These are phyloP conservation scores for Massariosphaeria phaeospora DNA, from an alignment of 495 filamentous ascomycete genomes.

Conservation along the genomic window DNA sequence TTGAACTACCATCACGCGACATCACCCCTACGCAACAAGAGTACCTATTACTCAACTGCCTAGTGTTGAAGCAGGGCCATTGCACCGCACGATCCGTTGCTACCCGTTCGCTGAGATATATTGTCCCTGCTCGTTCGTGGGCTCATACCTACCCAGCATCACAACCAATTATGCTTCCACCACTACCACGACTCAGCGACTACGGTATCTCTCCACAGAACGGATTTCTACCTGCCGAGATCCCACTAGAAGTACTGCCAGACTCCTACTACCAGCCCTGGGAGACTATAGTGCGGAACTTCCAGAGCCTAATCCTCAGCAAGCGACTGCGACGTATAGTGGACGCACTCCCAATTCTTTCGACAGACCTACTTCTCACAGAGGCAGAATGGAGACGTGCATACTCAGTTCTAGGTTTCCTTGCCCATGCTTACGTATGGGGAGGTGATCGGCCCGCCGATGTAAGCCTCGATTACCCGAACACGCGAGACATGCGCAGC, in stretches of 20 bases:
- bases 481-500: conserved; percentile 2
- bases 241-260: conserved; percentile 74
- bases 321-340: conserved; percentile 71
- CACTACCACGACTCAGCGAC: conserved; percentile 70
- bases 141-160: no score
- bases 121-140: no score
- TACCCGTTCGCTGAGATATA: no score
- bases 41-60: background rate
- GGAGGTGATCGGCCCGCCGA: conserved; percentile 76
- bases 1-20: conserved; percentile 23
- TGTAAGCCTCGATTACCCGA: conserved; percentile 42
- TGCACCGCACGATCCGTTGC: no score
- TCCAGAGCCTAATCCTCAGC: conserved; percentile 82
- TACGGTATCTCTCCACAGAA: conserved; percentile 81
- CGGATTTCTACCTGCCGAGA: conserved; percentile 81
- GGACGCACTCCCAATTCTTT: conserved; percentile 73
- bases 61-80: background rate
- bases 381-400: conserved; percentile 90
- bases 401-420: conserved; percentile 80
- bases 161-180: conserved; percentile 84
- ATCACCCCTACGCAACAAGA: background rate
- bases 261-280: conserved; percentile 89
- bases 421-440: conserved; percentile 94
- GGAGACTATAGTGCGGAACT: conserved; percentile 76
- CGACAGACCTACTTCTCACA: conserved; percentile 68